phyloP scores from a whole-genome alignment of 495 filamentous ascomycete genomes.

The Oidiodendron maius region DNA sequence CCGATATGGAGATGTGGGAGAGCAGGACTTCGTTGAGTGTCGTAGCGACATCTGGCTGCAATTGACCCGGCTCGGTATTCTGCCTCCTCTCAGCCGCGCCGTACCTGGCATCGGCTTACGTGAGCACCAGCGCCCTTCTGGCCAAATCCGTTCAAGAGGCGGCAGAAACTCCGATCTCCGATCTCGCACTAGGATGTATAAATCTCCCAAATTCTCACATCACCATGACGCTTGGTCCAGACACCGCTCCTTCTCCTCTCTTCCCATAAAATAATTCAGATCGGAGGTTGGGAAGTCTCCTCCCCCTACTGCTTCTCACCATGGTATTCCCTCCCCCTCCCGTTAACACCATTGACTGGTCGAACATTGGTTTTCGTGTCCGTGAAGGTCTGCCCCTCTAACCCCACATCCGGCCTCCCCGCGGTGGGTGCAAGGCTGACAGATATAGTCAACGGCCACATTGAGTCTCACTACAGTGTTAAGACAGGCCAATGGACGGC shows the following conservation, averaged over 20 bases:
- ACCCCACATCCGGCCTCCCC: background rate
- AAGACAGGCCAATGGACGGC: constrained; percentile 68
- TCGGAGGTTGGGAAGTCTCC: no score
- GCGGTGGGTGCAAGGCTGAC: background rate
- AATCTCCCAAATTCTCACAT: background rate
- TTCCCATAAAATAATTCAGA: no score
- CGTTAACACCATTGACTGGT: constrained; percentile 80
- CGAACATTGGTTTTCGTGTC: constrained; percentile 75
- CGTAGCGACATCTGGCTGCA: no score
- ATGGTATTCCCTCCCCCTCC: constrained; percentile 74
- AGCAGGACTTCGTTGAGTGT: no score
- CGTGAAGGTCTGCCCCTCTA: constrained; percentile 62
- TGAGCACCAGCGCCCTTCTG: no score
- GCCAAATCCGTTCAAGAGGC: no score
- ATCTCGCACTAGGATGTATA: background rate
- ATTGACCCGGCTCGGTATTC: no score
- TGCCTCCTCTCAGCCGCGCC: no score
- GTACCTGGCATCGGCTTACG: no score
- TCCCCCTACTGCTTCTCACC: constrained; percentile 1
- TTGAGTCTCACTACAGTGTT: constrained; percentile 66
- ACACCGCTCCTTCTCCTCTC: background rate
- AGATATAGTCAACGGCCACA: constrained; percentile 65
- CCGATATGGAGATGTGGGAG: no score
- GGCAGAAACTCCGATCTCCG: no score
- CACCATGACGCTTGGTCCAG: no score